Evolutionary conservation across 139 green algal genomes (phyloP).

Genomic region (Zygnema circumcarinatum): DNA sequence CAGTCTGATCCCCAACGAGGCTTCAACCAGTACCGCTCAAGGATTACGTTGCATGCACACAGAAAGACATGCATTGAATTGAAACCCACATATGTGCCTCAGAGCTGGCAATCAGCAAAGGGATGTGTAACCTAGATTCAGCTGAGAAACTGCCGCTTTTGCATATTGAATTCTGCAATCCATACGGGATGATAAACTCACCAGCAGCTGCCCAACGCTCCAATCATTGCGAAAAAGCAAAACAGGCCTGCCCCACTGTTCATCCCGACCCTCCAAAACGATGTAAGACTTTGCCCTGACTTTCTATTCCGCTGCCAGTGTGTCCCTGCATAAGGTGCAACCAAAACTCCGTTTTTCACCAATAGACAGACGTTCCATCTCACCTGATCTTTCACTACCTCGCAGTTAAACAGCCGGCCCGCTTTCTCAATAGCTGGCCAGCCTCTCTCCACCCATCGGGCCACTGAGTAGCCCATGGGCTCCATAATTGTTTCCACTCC

Average conservation of each 20-base stretch:
- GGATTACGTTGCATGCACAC: no score
- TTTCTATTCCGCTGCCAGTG: background rate
- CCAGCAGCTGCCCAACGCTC: conserved; percentile 68
- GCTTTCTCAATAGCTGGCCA: conserved; percentile 70
- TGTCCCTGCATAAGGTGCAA: background rate
- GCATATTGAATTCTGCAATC: no score
- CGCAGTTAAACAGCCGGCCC: conserved; percentile 78
- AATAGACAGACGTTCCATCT: background rate
- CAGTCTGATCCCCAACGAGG: no score
- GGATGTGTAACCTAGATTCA: no score
- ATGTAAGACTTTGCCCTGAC: background rate
- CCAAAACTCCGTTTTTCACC: background rate
- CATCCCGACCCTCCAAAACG: background rate
- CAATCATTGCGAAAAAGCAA: conserved; percentile 81
- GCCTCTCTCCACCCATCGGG: conserved; percentile 66
- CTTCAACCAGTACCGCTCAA: no score
- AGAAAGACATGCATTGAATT: no score
- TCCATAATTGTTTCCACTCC: conserved; percentile 77
- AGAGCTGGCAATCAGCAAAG: no score
- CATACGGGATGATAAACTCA: no score
- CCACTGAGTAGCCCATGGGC: conserved; percentile 69
- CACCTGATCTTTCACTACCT: conserved; percentile 72
- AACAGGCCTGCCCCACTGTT: conserved; percentile 71
- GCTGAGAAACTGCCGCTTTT: no score
- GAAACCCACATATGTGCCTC: no score